Conservation (phyloP, 2,329 filamentous ascomycete genomes). For the Phoma sp. region DNA sequence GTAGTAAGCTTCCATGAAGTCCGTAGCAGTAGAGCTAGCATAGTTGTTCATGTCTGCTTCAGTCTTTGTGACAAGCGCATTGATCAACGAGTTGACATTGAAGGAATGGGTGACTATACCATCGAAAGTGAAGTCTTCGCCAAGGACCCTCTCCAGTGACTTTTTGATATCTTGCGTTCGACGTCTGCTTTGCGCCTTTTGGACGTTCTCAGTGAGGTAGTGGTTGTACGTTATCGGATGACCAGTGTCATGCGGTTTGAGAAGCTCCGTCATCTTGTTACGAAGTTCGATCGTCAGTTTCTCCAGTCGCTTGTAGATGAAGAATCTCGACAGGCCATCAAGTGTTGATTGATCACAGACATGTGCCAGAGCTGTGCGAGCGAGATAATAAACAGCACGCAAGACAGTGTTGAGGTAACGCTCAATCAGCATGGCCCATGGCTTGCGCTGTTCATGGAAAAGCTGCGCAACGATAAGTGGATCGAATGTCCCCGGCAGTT, state of each 20-base stretch:
- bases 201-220: slow-evolving; percentile 45
- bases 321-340: background rate
- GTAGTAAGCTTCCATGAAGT: slow-evolving; percentile 43
- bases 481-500: slow-evolving; percentile 32
- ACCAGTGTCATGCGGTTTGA: slow-evolving; percentile 21
- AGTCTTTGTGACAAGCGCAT: slow-evolving; percentile 17
- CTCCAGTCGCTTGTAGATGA: slow-evolving; percentile 14
- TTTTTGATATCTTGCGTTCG: slow-evolving; percentile 19
- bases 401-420: slow-evolving; percentile 5
- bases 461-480: slow-evolving; percentile 29
- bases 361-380: slow-evolving; percentile 9
- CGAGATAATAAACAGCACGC: slow-evolving; percentile 3
- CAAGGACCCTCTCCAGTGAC: slow-evolving; percentile 18
- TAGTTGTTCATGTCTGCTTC: slow-evolving; percentile 40
- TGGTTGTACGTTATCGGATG: slow-evolving; percentile 49
- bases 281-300: slow-evolving; percentile 6
- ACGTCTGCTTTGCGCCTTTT: slow-evolving; percentile 33
- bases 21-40: slow-evolving; percentile 36
- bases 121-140: slow-evolving; percentile 4
- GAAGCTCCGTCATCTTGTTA: slow-evolving; percentile 20
- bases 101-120: background rate
- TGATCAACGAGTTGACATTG: slow-evolving; percentile 19
- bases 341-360: slow-evolving; percentile 8
- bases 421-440: slow-evolving; percentile 20
- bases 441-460: slow-evolving; percentile 27